These are phyloP conservation scores for Sclerospora graminicola DNA, from an alignment of 352 stramenopile species.

Conservation along the genomic window DNA sequence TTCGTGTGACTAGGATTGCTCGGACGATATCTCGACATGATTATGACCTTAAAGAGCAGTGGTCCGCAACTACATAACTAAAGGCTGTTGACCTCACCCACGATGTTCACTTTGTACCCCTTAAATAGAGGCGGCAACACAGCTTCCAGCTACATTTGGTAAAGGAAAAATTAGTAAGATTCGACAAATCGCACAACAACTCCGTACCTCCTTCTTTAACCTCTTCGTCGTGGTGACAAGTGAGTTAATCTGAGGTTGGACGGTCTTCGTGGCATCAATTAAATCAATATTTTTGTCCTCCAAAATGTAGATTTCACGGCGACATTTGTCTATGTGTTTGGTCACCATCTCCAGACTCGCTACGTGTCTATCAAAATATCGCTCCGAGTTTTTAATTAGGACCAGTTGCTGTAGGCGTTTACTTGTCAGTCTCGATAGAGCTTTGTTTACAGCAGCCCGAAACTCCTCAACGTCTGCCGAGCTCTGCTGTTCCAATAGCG, in stretches of 20 bases:
- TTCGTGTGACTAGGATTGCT: no score
- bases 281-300: conserved; percentile 71
- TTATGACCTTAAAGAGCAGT: no score
- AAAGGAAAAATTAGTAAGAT: not conserved
- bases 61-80: conserved; percentile 13
- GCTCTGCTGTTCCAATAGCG: conserved; percentile 56
- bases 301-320: conserved; percentile 45
- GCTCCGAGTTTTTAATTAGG: conserved; percentile 62
- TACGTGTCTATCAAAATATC: conserved; percentile 65
- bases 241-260: conserved; percentile 46
- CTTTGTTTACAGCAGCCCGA: conserved; percentile 25
- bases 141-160: conserved; percentile 33
- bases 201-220: conserved; percentile 55
- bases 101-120: conserved; percentile 70
- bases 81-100: conserved; percentile 71
- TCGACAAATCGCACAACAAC: not conserved
- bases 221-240: conserved; percentile 47
- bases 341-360: conserved; percentile 57
- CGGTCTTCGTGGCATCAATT: conserved; percentile 37
- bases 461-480: conserved; percentile 32
- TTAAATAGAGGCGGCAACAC: conserved; percentile 57
- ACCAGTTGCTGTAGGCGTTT: conserved; percentile 69
- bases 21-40: no score
- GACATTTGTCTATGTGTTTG: conserved; percentile 63
- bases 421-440: conserved; percentile 39